Conservation (phyloP, 2,329 filamentous ascomycete genomes). For the Proliferodiscus dingleyae region DNA sequence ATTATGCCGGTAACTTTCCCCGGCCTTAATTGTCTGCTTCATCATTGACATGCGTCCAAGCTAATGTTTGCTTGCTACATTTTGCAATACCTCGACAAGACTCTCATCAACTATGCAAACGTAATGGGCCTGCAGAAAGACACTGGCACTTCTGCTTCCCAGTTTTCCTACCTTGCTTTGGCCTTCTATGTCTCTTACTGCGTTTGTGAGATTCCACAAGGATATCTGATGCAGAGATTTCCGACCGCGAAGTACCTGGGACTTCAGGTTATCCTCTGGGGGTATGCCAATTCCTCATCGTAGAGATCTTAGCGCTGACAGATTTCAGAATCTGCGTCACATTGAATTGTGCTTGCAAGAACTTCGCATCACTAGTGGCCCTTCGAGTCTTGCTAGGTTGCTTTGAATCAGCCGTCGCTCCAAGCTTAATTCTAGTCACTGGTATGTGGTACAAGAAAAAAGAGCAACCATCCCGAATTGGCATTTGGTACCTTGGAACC, state of each 20-base stretch:
- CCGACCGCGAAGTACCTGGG: slow-evolving; percentile 50
- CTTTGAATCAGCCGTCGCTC: slow-evolving; percentile 48
- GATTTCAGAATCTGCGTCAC: slow-evolving; percentile 35
- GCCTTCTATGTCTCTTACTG: slow-evolving; percentile 45
- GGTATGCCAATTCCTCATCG: background rate
- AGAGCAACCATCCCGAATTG: slow-evolving; percentile 52
- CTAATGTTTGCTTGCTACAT: slow-evolving; percentile 52
- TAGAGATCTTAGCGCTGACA: background rate
- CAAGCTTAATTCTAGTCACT: slow-evolving; percentile 48
- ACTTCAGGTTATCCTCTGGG: slow-evolving; percentile 30
- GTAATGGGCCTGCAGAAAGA: slow-evolving; percentile 44
- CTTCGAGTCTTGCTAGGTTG: slow-evolving; percentile 46
- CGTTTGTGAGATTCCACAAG: slow-evolving; percentile 30
- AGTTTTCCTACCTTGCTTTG: slow-evolving; percentile 44
- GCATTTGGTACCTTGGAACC: slow-evolving; percentile 54
- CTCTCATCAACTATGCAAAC: slow-evolving; percentile 46
- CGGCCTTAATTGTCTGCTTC: background rate
- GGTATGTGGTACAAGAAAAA: slow-evolving; percentile 48
- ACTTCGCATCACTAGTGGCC: slow-evolving; percentile 43
- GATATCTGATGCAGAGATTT: slow-evolving; percentile 46
- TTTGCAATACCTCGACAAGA: slow-evolving; percentile 60
- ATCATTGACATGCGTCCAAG: background rate
- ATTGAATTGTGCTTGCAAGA: slow-evolving; percentile 42
- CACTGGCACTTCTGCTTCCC: slow-evolving; percentile 39
- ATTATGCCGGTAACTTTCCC: slow-evolving; percentile 44